Evolutionary conservation across 2,329 filamentous ascomycete genomes (phyloP).

Genomic region (Colletotrichum falcatum): DNA sequence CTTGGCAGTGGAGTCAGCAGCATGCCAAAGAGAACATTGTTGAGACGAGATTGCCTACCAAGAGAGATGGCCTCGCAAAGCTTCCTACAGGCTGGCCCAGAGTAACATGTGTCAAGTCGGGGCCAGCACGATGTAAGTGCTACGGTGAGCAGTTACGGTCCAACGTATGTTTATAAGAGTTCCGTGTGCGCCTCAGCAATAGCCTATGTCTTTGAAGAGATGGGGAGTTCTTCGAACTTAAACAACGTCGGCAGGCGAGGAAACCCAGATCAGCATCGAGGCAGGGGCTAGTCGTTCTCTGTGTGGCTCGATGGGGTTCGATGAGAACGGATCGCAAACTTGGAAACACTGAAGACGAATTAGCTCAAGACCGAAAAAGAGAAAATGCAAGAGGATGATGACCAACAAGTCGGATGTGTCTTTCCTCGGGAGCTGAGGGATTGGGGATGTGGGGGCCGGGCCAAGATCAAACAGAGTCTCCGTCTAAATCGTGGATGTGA

Average conservation of each 20-base stretch:
- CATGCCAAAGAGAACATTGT: background rate
- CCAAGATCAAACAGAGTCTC: slow-evolving; percentile 5
- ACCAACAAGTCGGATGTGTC: background rate
- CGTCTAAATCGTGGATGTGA: background rate
- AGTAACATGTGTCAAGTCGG: background rate
- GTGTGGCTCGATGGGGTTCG: background rate
- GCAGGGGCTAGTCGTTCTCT: background rate
- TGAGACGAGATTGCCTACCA: background rate
- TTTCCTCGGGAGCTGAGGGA: background rate
- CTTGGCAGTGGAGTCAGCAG: background rate
- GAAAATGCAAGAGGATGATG: background rate
- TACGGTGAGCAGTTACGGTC: background rate
- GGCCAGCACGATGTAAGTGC: background rate
- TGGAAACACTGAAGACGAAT: background rate
- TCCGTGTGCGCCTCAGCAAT: background rate
- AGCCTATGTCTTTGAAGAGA: background rate
- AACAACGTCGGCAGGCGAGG: background rate
- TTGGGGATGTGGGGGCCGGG: background rate
- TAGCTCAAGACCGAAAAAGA: background rate
- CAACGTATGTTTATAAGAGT: background rate
- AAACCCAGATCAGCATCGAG: too few species aligned
- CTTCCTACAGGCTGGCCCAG: background rate
- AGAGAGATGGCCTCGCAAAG: background rate
- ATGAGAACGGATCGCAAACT: background rate
- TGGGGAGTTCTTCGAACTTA: too few species aligned